Conservation (phyloP, 179 eudicot species). For the Amaranthus tricolor region DNA sequence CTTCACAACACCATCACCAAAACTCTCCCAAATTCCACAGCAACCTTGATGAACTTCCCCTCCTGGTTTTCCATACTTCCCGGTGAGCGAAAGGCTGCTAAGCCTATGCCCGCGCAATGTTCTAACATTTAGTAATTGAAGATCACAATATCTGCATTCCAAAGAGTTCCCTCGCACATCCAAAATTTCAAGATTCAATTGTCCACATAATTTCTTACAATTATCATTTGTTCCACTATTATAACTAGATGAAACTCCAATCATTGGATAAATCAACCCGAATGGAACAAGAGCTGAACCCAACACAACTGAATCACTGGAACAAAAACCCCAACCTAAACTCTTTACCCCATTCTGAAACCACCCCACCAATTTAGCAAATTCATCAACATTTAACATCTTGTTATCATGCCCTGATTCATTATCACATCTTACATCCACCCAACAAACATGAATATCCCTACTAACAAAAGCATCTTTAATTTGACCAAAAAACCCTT, state of each 20-base stretch:
- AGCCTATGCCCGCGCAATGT: slow-evolving; percentile 21
- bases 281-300: slow-evolving; percentile 76
- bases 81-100: slow-evolving; percentile 18
- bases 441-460: slow-evolving; percentile 77
- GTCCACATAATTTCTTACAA: slow-evolving; percentile 34
- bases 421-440: slow-evolving; percentile 42
- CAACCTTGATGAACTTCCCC: slow-evolving; percentile 27
- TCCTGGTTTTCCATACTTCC: slow-evolving; percentile 28
- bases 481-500: slow-evolving; percentile 42
- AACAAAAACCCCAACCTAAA: slow-evolving; percentile 75
- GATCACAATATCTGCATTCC: slow-evolving; percentile 71
- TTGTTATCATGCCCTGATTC: slow-evolving; percentile 18
- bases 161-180: slow-evolving; percentile 73
- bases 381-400: slow-evolving; percentile 24
- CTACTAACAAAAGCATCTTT: slow-evolving; percentile 49
- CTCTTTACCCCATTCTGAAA: slow-evolving; percentile 42
- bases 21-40: slow-evolving; percentile 23
- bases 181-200: slow-evolving; percentile 59
- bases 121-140: slow-evolving; percentile 54
- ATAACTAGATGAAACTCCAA: slow-evolving; percentile 43
- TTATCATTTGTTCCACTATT: slow-evolving; percentile 15
- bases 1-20: slow-evolving; percentile 37
- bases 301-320: slow-evolving; percentile 52
- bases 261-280: slow-evolving; percentile 64
- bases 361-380: slow-evolving; percentile 16